Base-by-base conservation (phyloP, 2,329 filamentous ascomycete species). In the Raffaelea ambrosiae region DNA sequence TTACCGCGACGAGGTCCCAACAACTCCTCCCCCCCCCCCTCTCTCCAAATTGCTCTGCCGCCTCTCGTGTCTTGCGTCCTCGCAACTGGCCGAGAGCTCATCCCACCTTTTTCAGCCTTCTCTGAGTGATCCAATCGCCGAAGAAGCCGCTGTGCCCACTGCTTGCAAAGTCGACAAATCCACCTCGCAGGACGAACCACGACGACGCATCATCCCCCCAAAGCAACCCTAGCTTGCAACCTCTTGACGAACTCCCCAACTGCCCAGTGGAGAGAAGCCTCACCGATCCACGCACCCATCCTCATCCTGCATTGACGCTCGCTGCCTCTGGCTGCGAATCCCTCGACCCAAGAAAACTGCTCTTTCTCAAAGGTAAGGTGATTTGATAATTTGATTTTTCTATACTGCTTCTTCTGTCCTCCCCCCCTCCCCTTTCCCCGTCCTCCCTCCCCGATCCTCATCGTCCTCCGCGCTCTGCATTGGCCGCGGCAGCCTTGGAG, bases 271-370 rank as follows among this genome's bases (percentile, higher is more conserved):
- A 40, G 36, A 40, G 22, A 23, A 40, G 26, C 18, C 29, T 23
- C n/a, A 20, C 8, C 18, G 29, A 23, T 31, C 22, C 21, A 36
- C 21, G 19, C 16, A 14, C 19, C 18, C 29, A 14, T 36, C 35
- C 21, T 46, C 51, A n/a, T n/a, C n/a, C n/a, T n/a, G n/a, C n/a
- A n/a, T n/a, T n/a, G 51, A 49, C 51, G 51, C 51, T 53, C 51
- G 51, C 49, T 48, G 49, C 51, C 39, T 50, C 43, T 42, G 47
- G 51, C 33, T 47, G 51, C 49, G 51, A 51, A 53, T 39, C 35
- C 35, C 18, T 19, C n/a, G 26, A 13, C 35, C 35, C 14, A 38
- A 38, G 7, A 38, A 38, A 38, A 38, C 35, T 29, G 26, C 14
- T 38, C 35, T 38, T 9, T n/a, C 8, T 8, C 35, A n/a, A 1